Evolutionary conservation across 371 early-diverging fungal genomes (phyloP).

Genomic region (Mucor lusitanicus): DNA sequence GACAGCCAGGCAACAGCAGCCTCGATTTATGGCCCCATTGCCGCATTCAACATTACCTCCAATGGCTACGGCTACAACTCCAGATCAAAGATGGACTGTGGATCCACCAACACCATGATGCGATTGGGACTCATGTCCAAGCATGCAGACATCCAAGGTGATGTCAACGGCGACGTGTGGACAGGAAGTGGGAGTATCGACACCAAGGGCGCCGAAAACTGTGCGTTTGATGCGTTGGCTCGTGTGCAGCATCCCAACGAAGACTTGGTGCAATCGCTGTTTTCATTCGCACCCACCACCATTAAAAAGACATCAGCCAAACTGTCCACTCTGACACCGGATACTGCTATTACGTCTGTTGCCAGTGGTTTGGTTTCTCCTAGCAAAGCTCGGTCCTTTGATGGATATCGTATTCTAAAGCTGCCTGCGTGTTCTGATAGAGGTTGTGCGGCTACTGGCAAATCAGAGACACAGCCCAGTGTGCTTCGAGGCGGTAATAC

Average conservation of each 20-base stretch:
- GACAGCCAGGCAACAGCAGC: background rate
- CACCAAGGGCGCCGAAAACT: background rate
- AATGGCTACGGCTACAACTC: background rate
- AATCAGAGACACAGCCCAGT: background rate
- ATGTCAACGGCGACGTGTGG: background rate
- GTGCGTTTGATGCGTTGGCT: background rate
- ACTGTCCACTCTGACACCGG: background rate
- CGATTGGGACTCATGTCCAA: background rate
- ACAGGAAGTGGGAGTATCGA: background rate
- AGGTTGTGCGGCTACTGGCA: background rate
- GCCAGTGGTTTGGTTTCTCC: background rate
- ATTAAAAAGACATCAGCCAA: background rate
- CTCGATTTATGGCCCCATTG: constrained; percentile 1
- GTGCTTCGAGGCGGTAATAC: background rate
- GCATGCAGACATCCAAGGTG: background rate
- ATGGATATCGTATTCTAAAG: background rate
- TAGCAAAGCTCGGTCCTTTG: background rate
- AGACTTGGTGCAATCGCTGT: background rate
- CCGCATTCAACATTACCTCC: background rate
- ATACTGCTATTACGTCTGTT: background rate
- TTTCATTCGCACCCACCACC: background rate
- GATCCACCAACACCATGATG: background rate
- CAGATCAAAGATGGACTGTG: background rate
- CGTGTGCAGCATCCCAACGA: background rate
- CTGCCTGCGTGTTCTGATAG: constrained; percentile 8